Conservation (phyloP, 305 asterid genomes). For the Fraxinus ornus region DNA sequence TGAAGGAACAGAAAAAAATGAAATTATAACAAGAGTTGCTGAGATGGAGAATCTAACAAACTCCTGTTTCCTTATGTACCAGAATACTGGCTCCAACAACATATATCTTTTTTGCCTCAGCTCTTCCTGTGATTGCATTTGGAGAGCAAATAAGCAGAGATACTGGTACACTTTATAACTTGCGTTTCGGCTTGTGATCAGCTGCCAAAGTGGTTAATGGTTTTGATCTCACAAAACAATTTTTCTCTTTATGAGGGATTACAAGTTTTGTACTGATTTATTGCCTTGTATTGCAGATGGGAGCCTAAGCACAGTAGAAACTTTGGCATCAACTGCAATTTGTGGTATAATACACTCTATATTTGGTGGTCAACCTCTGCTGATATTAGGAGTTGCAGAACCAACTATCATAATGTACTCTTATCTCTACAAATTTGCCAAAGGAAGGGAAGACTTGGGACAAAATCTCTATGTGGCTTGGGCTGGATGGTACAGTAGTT, state of each 20-base stretch:
- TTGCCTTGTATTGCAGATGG: conserved; percentile 41
- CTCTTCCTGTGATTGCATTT: conserved; percentile 88
- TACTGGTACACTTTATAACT: conserved; percentile 45
- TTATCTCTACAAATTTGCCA: conserved; percentile 67
- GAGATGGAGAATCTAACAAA: neutral
- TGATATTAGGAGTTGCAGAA: conserved; percentile 87
- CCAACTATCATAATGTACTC: conserved; percentile 86
- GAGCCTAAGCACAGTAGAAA: conserved; percentile 62
- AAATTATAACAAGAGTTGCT: too few species aligned
- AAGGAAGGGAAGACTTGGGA: conserved; percentile 49
- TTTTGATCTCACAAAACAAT: neutral
- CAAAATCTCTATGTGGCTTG: conserved; percentile 69
- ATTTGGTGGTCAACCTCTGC: conserved; percentile 78
- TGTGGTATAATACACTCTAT: conserved; percentile 77
- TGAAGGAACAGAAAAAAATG: too few species aligned
- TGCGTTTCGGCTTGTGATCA: neutral
- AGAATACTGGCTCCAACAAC: conserved; percentile 85
- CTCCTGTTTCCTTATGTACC: neutral
- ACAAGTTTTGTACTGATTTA: neutral
- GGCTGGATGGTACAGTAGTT: conserved; percentile 63
- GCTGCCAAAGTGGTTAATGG: neutral
- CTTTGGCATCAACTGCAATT: conserved; percentile 78
- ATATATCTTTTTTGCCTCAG: conserved; percentile 78
- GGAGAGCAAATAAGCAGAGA: conserved; percentile 83
- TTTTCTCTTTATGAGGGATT: neutral